These are phyloP conservation scores for Cordyceps pruinosa DNA, from an alignment of 2,329 filamentous ascomycete species.

Conservation along the genomic window DNA sequence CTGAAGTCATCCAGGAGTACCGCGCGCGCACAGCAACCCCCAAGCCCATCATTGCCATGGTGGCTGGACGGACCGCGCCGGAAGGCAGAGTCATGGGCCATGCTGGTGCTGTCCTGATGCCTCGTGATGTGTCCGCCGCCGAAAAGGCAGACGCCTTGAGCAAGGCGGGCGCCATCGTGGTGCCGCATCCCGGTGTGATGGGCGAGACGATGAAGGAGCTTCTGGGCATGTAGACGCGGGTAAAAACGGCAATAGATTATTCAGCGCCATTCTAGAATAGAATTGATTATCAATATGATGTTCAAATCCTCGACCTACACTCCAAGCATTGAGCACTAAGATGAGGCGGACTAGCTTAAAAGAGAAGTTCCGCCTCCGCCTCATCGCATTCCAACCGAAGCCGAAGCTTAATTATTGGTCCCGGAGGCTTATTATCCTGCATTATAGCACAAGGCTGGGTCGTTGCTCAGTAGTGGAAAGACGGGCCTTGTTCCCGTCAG, in stretches of 20 bases:
- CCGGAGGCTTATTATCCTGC: background rate
- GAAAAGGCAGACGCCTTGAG: slow-evolving; percentile 28
- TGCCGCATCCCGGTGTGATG: slow-evolving; percentile 33
- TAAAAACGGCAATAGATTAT: background rate
- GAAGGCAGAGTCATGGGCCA: slow-evolving; percentile 63
- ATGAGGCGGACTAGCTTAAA: slow-evolving; percentile 5
- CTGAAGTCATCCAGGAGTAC: slow-evolving; percentile 64
- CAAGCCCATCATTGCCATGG: slow-evolving; percentile 58
- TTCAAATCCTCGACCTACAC: background rate
- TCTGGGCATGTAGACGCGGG: slow-evolving; percentile 16
- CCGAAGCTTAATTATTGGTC: background rate
- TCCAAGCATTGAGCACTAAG: too few species aligned
- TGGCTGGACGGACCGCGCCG: slow-evolving; percentile 58
- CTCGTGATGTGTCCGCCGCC: slow-evolving; percentile 25
- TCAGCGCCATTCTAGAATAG: background rate
- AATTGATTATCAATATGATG: background rate
- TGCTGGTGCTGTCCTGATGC: slow-evolving; percentile 53
- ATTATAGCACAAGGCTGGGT: background rate
- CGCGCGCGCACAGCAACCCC: slow-evolving; percentile 46
- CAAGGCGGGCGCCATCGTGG: slow-evolving; percentile 30
- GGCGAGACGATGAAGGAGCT: slow-evolving; percentile 28
- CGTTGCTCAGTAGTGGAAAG: background rate
- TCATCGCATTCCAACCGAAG: background rate
- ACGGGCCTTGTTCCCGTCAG: background rate
- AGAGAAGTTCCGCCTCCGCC: background rate